Conservation (phyloP, 768 basidiomycete species). For the Tremella mesenterica region DNA sequence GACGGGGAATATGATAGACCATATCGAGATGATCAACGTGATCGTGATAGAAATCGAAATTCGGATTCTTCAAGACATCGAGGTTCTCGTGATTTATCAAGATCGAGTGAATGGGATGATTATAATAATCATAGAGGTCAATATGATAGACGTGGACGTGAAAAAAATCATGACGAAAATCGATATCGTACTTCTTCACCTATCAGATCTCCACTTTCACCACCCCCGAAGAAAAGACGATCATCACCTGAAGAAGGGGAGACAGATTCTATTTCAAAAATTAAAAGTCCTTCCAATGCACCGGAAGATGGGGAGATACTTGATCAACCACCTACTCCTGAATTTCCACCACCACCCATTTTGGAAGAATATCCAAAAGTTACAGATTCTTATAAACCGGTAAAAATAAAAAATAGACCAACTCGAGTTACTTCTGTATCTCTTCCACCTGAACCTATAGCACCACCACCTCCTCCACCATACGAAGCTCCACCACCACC, state of each 20-base stretch:
- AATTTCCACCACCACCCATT: background rate
- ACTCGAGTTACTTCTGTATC: conserved; percentile 3
- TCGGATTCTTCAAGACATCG: background rate
- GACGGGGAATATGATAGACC: too few species aligned
- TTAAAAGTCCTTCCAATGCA: too few species aligned
- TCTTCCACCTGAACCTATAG: background rate
- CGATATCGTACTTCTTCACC: background rate
- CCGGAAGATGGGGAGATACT: background rate
- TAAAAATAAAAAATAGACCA: conserved; percentile 8
- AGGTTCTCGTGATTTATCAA: too few species aligned
- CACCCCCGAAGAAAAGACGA: background rate
- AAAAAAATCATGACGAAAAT: too few species aligned
- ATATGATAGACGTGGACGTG: too few species aligned
- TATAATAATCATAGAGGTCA: too few species aligned
- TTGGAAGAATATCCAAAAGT: background rate
- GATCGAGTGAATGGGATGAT: too few species aligned
- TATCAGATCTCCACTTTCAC: background rate
- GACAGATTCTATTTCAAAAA: too few species aligned
- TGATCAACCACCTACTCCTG: background rate
- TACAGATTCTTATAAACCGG: conserved; percentile 2
- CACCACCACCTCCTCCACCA: conserved; percentile 15
- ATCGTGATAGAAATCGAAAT: background rate
- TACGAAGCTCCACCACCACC: conserved; percentile 6
- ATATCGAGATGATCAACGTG: background rate
- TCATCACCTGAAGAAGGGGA: too few species aligned